These are phyloP conservation scores for Cutaneotrichosporon cavernicola DNA, from an alignment of 1,284 basidiomycete genomes.

Conservation along the genomic window DNA sequence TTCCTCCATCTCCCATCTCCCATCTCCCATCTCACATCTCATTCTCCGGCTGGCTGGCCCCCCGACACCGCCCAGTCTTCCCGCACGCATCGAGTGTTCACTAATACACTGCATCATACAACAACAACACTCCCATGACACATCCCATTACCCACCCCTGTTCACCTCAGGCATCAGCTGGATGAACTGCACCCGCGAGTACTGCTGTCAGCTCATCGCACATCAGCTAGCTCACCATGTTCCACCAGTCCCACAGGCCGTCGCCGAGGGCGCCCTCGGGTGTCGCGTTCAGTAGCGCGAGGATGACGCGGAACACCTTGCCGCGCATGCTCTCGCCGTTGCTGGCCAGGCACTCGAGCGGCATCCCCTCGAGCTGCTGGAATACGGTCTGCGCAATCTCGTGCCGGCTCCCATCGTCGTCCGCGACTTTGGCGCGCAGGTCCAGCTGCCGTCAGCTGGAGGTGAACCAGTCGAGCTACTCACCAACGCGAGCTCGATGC, in stretches of 20 bases:
- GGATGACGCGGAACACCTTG: conserved; percentile 35
- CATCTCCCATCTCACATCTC: too few species aligned
- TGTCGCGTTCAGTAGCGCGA: conserved; percentile 27
- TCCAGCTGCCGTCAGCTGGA: conserved; percentile 27
- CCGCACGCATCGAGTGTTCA: too few species aligned
- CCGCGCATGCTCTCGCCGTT: conserved; percentile 39
- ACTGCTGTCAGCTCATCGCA: conserved; percentile 17
- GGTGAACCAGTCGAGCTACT: conserved; percentile 7
- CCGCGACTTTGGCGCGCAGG: conserved; percentile 23
- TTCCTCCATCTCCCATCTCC: too few species aligned
- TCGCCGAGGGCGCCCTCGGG: conserved; percentile 26
- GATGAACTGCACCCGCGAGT: conserved; percentile 36
- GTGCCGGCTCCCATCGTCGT: conserved; percentile 27
- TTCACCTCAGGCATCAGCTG: conserved; percentile 28
- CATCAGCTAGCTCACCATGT: conserved; percentile 28
- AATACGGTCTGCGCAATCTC: conserved; percentile 28
- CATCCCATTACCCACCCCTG: neutral
- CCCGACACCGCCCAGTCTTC: too few species aligned
- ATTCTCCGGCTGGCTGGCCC: too few species aligned
- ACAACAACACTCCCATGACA: neutral
- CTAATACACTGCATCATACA: neutral
- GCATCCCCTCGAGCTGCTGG: conserved; percentile 23
- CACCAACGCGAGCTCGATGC: conserved; percentile 34
- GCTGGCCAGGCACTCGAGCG: conserved; percentile 34
- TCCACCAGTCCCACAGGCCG: conserved; percentile 39